These are phyloP conservation scores for Pichia sp. DNA, from an alignment of 1,139 yeast species.

Conservation along the genomic window DNA sequence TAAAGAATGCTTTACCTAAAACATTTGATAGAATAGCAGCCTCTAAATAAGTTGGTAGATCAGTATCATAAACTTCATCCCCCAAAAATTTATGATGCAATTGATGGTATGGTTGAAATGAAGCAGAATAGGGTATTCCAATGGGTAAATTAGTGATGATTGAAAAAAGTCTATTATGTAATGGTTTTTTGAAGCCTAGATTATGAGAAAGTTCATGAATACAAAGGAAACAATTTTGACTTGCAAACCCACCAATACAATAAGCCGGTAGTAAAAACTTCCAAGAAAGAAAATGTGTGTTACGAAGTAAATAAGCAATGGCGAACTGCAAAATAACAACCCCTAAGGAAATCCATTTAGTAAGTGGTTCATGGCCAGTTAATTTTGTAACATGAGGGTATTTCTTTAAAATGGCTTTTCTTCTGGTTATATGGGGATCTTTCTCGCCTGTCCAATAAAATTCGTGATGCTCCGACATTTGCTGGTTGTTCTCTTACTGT, in stretches of 20 bases:
- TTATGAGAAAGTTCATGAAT: slow-evolving; percentile 87
- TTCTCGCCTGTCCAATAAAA: slow-evolving; percentile 79
- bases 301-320: slow-evolving; percentile 53
- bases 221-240: slow-evolving; percentile 77
- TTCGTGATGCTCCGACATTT: slow-evolving; percentile 34
- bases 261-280: slow-evolving; percentile 62
- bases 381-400: slow-evolving; percentile 77
- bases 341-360: slow-evolving; percentile 64
- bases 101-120: slow-evolving; percentile 88
- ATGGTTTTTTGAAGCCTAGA: slow-evolving; percentile 72
- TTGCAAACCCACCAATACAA: slow-evolving; percentile 77
- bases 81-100: slow-evolving; percentile 88
- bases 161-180: slow-evolving; percentile 71
- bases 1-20: slow-evolving; percentile 84
- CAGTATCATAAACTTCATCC: slow-evolving; percentile 80
- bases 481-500: slow-evolving; percentile 5
- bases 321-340: slow-evolving; percentile 63
- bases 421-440: slow-evolving; percentile 75
- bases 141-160: slow-evolving; percentile 77
- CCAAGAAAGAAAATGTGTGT: slow-evolving; percentile 48
- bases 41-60: slow-evolving; percentile 75
- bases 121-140: slow-evolving; percentile 85
- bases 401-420: slow-evolving; percentile 64
- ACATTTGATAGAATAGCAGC: slow-evolving; percentile 68
- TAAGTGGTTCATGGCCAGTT: slow-evolving; percentile 80